Base-by-base conservation (phyloP, 345 rosid species). In the Dovyalis caffra region DNA sequence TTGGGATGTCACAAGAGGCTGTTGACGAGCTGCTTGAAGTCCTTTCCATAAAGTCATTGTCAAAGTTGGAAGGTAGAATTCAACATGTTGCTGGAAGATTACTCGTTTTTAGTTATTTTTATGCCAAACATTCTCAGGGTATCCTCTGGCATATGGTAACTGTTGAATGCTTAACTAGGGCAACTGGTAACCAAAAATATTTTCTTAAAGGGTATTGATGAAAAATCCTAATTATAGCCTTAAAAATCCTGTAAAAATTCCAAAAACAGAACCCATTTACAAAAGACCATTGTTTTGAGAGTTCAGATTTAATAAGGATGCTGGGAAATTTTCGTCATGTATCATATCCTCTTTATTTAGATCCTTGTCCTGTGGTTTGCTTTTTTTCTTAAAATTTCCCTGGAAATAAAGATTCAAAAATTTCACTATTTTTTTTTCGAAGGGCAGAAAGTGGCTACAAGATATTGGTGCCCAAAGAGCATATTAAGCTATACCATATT, bases 31-130 rank as follows among this genome's bases (percentile, higher is more conserved):
- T 92, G 71, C 84, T 92, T 67, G 89, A 84, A 78, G 93, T 94
- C 21, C 91, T 92, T 72, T 87, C 97, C 38, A 74, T 90, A 71
- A 94, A 89, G 78, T 94, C 97, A 4, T 79, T 95, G 81, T 83
- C 83, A 70, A 76, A 89, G 80, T 83, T 95, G 83, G 98, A 92
- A 88, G 99, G 98, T 92, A 76, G 58, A 68, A 37, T 76, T 71
- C 71, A 37, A 69, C 49, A 57, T 53, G 14, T 66, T 73, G 29
- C 29, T 53, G 69, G 45, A 67, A 28, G 68, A 57, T 45, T 72
- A 25, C 51, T 68, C 23, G 18, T 65, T 73, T 60, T 70, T 38
- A 12, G 4, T 23, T n/a, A n/a, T 69, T 29, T 60, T 72, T 53
- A 34, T 3, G 8, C n/a, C 8, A 16, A 25, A 12, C 8, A 7